Evolutionary conservation across 2,329 filamentous ascomycete species (phyloP).

Genomic region (Xylariaceae sp.): DNA sequence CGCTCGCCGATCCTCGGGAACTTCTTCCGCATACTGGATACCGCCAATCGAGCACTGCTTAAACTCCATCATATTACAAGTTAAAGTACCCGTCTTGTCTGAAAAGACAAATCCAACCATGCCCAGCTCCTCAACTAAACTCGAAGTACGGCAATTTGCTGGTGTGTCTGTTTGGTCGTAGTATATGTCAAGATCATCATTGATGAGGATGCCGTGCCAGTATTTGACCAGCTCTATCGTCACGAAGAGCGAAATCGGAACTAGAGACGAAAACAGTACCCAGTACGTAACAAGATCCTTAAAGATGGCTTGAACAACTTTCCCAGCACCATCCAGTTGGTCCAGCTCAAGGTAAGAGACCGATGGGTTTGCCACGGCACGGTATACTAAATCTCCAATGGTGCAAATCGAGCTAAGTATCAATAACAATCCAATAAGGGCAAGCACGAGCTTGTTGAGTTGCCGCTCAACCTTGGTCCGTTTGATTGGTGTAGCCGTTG

Average conservation of each 20-base stretch:
- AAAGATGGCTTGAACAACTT: conserved; percentile 79
- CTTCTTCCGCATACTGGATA: conserved; percentile 89
- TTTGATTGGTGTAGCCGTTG: conserved; percentile 96
- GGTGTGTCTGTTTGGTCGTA: conserved; percentile 95
- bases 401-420: conserved; percentile 87
- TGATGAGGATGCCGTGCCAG: conserved; percentile 96
- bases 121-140: conserved; percentile 92
- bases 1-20: conserved; percentile 87
- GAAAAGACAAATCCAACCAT: conserved; percentile 99
- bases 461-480: conserved; percentile 93
- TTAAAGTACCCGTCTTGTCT: conserved; percentile 95
- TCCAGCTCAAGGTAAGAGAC: conserved; percentile 77
- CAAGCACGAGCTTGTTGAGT: conserved; percentile 91
- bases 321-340: conserved; percentile 58
- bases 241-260: conserved; percentile 97
- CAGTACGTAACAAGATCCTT: conserved; percentile 97
- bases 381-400: conserved; percentile 84
- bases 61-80: conserved; percentile 99
- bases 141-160: conserved; percentile 94
- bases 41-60: conserved; percentile 92
- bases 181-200: conserved; percentile 97
- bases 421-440: conserved; percentile 84
- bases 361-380: conserved; percentile 65
- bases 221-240: conserved; percentile 98
- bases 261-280: conserved; percentile 95